Base-by-base conservation (phyloP, 2,329 filamentous ascomycete species). In the Hypomyces rosellus region DNA sequence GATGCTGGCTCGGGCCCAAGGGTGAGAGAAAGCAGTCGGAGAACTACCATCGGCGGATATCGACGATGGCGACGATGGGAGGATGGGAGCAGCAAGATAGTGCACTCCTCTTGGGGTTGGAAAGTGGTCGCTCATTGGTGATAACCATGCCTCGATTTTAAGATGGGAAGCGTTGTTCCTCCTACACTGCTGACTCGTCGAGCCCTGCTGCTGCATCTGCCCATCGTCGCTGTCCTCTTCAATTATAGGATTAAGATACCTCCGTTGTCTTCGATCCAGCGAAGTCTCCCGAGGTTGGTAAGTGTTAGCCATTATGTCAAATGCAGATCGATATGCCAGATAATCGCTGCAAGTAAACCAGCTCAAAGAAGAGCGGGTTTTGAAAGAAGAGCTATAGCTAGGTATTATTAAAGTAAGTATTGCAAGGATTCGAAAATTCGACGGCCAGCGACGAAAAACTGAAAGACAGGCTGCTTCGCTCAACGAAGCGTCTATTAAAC, bases 101-200 rank as follows among this genome's bases (percentile, higher is more conserved):
- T 85, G 75, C 58, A 79, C 71, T 52, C 83, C 85, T 60, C 82
- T 76, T n/a, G 85, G 85, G 8, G 85, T 87, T 39, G 85, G 86
- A 63, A 89, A 89, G 64, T 88, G 77, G 59, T 80, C 78, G 64
- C 75, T 80, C 65, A 75, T 68, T 40, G 80, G 80, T 40, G 78
- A 80, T 40, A 82, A 65, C 80, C 79, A 82, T 55, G 77, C 74
- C 56, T 77, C 71, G 56, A 81, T 76, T 63, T 75, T 78, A 51
- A 80, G 68, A 53, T 72, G 68, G 38, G 74, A 69, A 39, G 59
- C 52, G 48, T 66, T 63, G 33, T 54, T 57, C 33, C 63, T 63
- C 45, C 60, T 61, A 46, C 56, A 51, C 46, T 59, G 60, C 45
- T 60, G 58, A 37, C 53, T 50, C 50, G 51, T 52, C 25, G 42